These are phyloP conservation scores for Leptographium radiaticola DNA, from an alignment of 2,329 filamentous ascomycete species.

Conservation along the genomic window DNA sequence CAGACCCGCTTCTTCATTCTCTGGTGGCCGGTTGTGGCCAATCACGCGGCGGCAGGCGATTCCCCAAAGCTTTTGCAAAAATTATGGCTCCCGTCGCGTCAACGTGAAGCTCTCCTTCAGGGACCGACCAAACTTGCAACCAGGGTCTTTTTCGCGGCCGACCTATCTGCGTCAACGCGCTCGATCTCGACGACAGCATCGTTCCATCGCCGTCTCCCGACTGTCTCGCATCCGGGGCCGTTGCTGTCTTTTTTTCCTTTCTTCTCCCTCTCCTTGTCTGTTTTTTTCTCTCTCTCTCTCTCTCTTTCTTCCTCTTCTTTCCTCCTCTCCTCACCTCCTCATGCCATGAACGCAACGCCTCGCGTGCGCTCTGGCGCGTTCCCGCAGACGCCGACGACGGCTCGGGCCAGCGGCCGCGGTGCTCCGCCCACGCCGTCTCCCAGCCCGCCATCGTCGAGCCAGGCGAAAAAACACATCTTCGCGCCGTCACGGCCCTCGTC, in stretches of 20 bases:
- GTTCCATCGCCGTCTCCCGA: too few species aligned
- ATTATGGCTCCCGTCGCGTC: too few species aligned
- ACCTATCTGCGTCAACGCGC: background rate
- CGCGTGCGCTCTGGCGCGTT: constrained; percentile 15
- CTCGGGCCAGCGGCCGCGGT: constrained; percentile 2
- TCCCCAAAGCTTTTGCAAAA: too few species aligned
- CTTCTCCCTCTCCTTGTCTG: background rate
- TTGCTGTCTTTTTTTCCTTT: background rate
- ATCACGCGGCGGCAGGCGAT: background rate
- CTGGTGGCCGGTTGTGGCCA: background rate
- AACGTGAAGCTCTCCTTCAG: too few species aligned
- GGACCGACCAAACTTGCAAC: too few species aligned
- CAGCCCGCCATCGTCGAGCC: constrained; percentile 7
- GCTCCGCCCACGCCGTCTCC: constrained; percentile 13
- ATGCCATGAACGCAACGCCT: constrained; percentile 16
- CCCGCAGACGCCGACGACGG: constrained; percentile 13
- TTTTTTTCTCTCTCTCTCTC: background rate
- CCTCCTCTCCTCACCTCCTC: background rate
- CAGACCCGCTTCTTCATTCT: background rate
- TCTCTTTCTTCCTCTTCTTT: background rate
- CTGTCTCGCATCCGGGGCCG: too few species aligned
- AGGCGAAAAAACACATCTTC: constrained; percentile 4
- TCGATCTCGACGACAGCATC: too few species aligned
- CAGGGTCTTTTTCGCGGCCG: too few species aligned
- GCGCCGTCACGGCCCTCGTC: background rate